Base-by-base conservation (phyloP, 2,329 filamentous ascomycete genomes). In the Trichophyton simii region DNA sequence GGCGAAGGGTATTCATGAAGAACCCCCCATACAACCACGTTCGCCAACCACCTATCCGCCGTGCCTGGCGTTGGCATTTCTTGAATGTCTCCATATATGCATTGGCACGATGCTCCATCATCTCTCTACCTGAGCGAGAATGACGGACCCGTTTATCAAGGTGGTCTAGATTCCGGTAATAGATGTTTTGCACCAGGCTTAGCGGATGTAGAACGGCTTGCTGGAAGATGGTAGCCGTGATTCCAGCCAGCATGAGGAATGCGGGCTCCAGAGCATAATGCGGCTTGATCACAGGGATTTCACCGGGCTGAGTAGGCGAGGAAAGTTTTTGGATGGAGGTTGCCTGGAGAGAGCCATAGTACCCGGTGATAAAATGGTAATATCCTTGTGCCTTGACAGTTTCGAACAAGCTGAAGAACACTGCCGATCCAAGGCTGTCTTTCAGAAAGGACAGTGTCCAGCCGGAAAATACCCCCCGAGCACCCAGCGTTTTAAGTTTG, bases 401-500 rank as follows among this genome's bases (percentile, higher is more conserved):
- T 69, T 87, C 84, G 64, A 87, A 87, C 0, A 79, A 79, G 54
- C 78, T 77, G 70, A 87, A 87, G 73, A 87, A 87, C 15, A 83
- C 71, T 1, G 80, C 84, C 57, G 80, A 82, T 8, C 84, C 84
- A 41, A 85, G 75, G 1, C 81, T 78, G 67, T 87, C 84, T 63
- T 84, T 83, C 34, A 83, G 42, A 48, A 86, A 78, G 0, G 80
- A 82, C 3, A 86, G 71, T 2, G 78, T 75, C 77, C 79, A 86
- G n/a, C 84, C 84, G 2, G 83, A 83, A 66, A 85, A 85, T 20
- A 86, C 77, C 22, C 84, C 83, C 8, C 82, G 80, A 2, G 78
- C 64, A 3, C 84, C 84, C 61, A 87, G 85, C 42, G 82, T 80
- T 9, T 73, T 75, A 3, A 84, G 74, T 67, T 86, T 86, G 62